These are phyloP conservation scores for Phytophthora vignae DNA, from an alignment of 352 stramenopile genomes.

Conservation along the genomic window DNA sequence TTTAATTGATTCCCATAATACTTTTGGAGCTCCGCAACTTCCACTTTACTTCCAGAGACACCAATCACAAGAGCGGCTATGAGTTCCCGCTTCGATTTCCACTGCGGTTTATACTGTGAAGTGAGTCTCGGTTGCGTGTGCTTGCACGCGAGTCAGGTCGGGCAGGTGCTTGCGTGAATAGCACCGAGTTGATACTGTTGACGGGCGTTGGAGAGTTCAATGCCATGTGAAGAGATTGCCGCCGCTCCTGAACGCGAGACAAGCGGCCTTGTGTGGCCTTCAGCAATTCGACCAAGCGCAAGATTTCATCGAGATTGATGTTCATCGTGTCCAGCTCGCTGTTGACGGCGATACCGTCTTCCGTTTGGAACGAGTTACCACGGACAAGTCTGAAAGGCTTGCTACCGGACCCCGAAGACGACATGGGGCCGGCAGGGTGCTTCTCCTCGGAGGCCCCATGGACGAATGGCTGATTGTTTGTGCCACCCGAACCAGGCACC, in stretches of 20 bases:
- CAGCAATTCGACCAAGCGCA: conserved; percentile 49
- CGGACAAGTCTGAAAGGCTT: conserved; percentile 36
- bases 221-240: conserved; percentile 51
- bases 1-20: neutral
- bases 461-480: conserved; percentile 48
- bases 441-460: conserved; percentile 36
- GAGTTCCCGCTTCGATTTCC: conserved; percentile 10
- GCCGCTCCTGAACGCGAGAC: conserved; percentile 49
- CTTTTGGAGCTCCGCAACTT: too few relatives aligned
- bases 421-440: conserved; percentile 5
- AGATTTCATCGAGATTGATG: conserved; percentile 51
- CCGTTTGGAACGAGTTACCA: conserved; percentile 51
- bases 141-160: conserved; percentile 19
- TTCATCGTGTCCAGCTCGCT: conserved; percentile 61
- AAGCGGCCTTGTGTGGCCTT: conserved; percentile 48
- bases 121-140: conserved; percentile 22
- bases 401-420: conserved; percentile 22
- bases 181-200: conserved; percentile 26
- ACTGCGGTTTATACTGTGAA: conserved; percentile 21
- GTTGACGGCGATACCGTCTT: conserved; percentile 50
- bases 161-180: conserved; percentile 26
- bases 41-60: too few relatives aligned
- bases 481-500: conserved; percentile 30
- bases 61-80: neutral
- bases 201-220: conserved; percentile 30